Base-by-base conservation (phyloP, 352 stramenopile species). In the Phytophthora citrophthora region DNA sequence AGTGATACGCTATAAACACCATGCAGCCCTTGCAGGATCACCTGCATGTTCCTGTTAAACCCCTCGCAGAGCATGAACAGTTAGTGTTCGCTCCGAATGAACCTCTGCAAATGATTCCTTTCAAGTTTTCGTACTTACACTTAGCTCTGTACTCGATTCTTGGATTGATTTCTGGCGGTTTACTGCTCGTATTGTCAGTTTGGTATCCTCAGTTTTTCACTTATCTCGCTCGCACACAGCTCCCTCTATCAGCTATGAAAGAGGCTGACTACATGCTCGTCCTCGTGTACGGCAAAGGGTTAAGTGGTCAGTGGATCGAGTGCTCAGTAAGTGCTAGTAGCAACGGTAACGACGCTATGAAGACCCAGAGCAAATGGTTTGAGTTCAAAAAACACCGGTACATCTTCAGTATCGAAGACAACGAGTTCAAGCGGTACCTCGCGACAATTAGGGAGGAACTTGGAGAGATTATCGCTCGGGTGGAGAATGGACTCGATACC, bases 351-450 rank as follows among this genome's bases (percentile, higher is more conserved):
- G 20, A 15, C 11, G 36, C 13, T 20, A 18, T 1, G 1, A 61
- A 72, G 36, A 13, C 61, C 10, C 12, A 44, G 29, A 79, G 72
- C 67, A 45, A 78, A 18, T 90, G 79, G 78, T 90, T 91, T 56
- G 78, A 86, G 58, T 91, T 85, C 64, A 90, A 90, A 71, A 86
- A 88, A 54, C 78, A 91, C 34, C 78, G 76, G 0, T 91, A 91
- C 51, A 68, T 86, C 43, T 89, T 76, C 67, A 79, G 75, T 45
- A 24, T 76, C 20, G 69, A 88, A 23, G 76, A 74, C 34, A 64
- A 65, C 32, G 61, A 73, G 43, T 91, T 90, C 39, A 72, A 86
- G 39, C 78, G 80, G 16, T 86, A 86, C 57, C 12, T 88, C 2
- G 71, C 78, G 13, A 76, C 72, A 4, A 54, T 85, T 16, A 61